Conservation (phyloP, 257 asterid genomes). For the Ehretia macrophylla region DNA sequence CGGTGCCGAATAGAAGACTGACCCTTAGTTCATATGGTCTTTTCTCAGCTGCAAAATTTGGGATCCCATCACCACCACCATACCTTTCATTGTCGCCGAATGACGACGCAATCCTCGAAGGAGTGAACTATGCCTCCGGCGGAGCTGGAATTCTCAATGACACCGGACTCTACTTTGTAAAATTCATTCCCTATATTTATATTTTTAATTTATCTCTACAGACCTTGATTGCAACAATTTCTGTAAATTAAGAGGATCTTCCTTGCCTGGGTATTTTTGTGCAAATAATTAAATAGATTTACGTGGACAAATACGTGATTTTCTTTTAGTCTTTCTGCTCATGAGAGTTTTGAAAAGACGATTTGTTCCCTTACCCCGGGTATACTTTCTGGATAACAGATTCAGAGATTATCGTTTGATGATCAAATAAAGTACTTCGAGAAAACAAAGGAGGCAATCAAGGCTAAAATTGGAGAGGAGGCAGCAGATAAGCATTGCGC, state of each 20-base stretch:
- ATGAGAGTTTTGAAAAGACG: no score
- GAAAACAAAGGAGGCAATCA: conserved; percentile 46
- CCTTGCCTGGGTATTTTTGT: no score
- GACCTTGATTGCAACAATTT: background rate
- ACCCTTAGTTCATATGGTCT: background rate
- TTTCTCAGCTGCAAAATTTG: conserved; percentile 62
- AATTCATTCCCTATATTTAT: background rate
- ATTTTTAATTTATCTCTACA: background rate
- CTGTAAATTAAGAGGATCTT: no score
- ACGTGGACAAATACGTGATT: no score
- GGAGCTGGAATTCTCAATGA: conserved; percentile 90
- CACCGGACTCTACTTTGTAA: conserved; percentile 82
- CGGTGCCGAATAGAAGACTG: no score
- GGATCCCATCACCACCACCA: conserved; percentile 66
- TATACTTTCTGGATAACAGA: conserved; percentile 24
- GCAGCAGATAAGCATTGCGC: conserved; percentile 55
- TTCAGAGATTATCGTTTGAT: conserved; percentile 62
- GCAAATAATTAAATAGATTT: no score
- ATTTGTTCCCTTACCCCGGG: no score
- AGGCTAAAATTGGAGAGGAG: conserved; percentile 50
- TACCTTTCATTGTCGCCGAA: conserved; percentile 55
- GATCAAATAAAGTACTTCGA: conserved; percentile 60
- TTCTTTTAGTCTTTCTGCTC: no score
- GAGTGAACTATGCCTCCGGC: conserved; percentile 85
- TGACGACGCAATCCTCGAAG: conserved; percentile 63